These are phyloP conservation scores for Glycine soja DNA, from an alignment of 306 rosid species.

Conservation along the genomic window DNA sequence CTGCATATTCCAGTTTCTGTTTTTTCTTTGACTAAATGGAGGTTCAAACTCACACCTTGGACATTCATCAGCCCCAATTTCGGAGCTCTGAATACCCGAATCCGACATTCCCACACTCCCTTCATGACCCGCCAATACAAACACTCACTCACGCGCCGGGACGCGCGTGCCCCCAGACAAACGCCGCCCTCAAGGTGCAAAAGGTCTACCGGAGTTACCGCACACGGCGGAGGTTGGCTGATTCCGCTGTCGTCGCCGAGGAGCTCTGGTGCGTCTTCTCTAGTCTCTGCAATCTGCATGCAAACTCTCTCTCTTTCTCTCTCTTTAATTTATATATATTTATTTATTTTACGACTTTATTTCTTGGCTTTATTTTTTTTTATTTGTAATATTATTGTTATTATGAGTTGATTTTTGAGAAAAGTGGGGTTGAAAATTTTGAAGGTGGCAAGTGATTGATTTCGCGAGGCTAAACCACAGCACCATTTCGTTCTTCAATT, in stretches of 20 bases:
- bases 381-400: no score
- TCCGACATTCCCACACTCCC: slow-evolving; percentile 1
- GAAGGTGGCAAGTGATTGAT: slow-evolving; percentile 94
- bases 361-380: no score
- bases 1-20: neutral
- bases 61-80: slow-evolving; percentile 36
- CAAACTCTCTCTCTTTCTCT: neutral
- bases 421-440: slow-evolving; percentile 22
- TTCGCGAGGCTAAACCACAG: slow-evolving; percentile 69
- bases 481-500: slow-evolving; percentile 87
- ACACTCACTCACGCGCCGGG: neutral
- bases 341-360: no score
- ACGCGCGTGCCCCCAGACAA: slow-evolving; percentile 31
- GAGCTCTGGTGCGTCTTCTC: slow-evolving; percentile 71
- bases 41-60: slow-evolving; percentile 39
- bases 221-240: slow-evolving; percentile 89
- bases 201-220: slow-evolving; percentile 88
- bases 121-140: no score
- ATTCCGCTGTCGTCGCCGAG: slow-evolving; percentile 91
- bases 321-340: neutral
- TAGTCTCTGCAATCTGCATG: slow-evolving; percentile 11
- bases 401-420: no score
- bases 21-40: slow-evolving; percentile 22
- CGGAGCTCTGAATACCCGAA: slow-evolving; percentile 36
- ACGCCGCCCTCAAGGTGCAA: slow-evolving; percentile 77